Evolutionary conservation across 768 basidiomycete genomes (phyloP), one percentile per base, ranked within the genome.

Genomic region (Hemileccinum impolitum): DNA sequence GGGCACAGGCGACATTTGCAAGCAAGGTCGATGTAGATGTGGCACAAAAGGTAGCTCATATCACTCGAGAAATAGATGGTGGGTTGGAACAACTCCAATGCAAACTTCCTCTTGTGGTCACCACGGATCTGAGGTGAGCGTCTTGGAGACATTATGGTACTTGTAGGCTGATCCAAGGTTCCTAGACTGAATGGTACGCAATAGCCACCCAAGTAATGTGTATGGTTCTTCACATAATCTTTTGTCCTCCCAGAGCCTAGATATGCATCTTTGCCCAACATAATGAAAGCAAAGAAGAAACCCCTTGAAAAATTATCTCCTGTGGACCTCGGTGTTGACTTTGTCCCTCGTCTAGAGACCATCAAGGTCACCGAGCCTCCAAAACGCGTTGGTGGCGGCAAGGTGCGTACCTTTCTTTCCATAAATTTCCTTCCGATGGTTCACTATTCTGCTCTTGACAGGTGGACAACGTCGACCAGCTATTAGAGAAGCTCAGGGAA

Each of bases 201-300:
- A 23, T 15, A 32, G 39, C 6, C 10, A 44, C 8, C 23, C 42
- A 15, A 5, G 31, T 39, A 23, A 38, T 30, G 9, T 19, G 26
- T 32, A 9, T 26, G 4, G 37, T 37, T 32, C 18, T 30, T 49
- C 13, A 43, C 18, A 26, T n/a, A 36, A 21, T 13, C 12, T 10
- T 50, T 43, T 35, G 37, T 12, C 28, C 46, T 46, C 41, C 15
- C 62, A 93, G 94, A 95, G 68, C 95, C 95, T 0, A 87, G 95
- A 57, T 99, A 96, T 62, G 96, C 96, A 0, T 93, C 94, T n/a
- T 68, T 99, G 51, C 92, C 93, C 4, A 94, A 92, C 59, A 95
- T 95, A 69, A 95, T 95, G 91, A 94, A 95, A 70, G 96, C 96
- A n/a, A 98, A 97, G 79, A 99, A 97, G 79, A 99, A 99, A 74